Percentiles rank a stretch among this genome's conserved stretches.
phyloP scores from a whole-genome alignment of 2,329 filamentous ascomycete genomes.

The Polytolypa hystricis region DNA sequence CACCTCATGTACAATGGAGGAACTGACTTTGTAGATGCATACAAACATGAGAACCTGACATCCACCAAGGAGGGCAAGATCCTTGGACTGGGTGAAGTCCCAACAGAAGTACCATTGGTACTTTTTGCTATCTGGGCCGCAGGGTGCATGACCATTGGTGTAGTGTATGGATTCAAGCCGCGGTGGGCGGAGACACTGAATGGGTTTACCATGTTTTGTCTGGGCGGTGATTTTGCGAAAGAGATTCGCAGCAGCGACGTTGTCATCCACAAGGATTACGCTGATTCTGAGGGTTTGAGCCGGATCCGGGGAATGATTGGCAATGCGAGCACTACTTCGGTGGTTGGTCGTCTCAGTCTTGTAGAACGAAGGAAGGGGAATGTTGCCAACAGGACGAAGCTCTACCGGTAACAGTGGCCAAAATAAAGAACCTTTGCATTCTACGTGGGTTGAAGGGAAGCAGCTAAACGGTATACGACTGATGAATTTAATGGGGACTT shows the following conservation, averaged over 20 bases:
- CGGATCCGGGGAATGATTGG: background rate
- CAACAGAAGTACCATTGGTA: background rate
- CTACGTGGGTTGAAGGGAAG: too few relatives aligned
- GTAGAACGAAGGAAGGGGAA: too few relatives aligned
- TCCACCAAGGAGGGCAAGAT: conserved; percentile 1
- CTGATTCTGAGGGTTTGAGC: background rate
- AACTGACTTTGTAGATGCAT: background rate
- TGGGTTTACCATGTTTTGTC: conserved; percentile 9
- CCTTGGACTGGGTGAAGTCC: conserved; percentile 1
- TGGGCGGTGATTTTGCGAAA: conserved; percentile 7
- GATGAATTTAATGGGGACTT: too few relatives aligned
- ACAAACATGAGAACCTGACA: background rate
- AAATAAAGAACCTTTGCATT: too few relatives aligned
- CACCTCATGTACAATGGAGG: conserved; percentile 4
- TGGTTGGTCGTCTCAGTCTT: too few relatives aligned
- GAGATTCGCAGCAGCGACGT: background rate
- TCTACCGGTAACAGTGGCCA: too few relatives aligned
- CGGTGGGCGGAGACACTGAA: conserved; percentile 10
- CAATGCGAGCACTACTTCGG: conserved; percentile 12
- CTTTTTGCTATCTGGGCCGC: conserved; percentile 7
- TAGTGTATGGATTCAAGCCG: conserved; percentile 6
- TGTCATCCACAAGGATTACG: background rate
- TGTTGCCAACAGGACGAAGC: too few relatives aligned
- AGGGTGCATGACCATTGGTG: conserved; percentile 4
- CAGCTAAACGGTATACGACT: too few relatives aligned